Base-by-base conservation (phyloP, 1,284 basidiomycete genomes). In the Fistulinella cinereoalba region DNA sequence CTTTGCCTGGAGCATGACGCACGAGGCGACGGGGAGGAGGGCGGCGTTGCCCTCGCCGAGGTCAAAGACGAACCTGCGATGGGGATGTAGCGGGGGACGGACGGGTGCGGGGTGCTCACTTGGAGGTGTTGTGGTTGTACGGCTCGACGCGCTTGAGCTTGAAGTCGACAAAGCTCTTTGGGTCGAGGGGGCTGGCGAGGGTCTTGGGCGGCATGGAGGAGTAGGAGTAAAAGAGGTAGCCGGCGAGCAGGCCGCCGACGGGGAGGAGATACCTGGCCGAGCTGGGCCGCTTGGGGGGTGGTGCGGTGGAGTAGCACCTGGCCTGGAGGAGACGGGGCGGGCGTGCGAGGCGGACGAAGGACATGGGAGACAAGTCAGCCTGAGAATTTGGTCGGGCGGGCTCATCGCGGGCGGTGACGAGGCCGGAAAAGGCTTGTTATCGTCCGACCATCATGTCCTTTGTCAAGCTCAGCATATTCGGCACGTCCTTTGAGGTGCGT, bases 381-480 rank as follows among this genome's bases (percentile, higher is more conserved):
- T 58, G 60, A 61, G 56, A 62, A 57, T 37, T 11, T 19, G 28
- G 19, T 23, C 29, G 33, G 22, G 33, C 8, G 10, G 10, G 31
- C 7, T 32, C 13, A 11, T 34, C 6, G 33, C 8, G 13, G 27
- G 36, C 27, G 36, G 25, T 39, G 16, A 44, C 24, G 32, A 31
- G n/a, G n/a, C n/a, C n/a, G n/a, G n/a, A n/a, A n/a, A n/a, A n/a
- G n/a, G n/a, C n/a, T n/a, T n/a, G 53, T 60, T 59, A 31, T 44
- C 32, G 6, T 27, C 19, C 27, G 19, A 32, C 23, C 47, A 33
- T 41, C 46, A 91, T 91, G 88, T 91, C 88, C 34, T 98, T 98
- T 65, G 93, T 97, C 67, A 97, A 97, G 74, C 89, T 98, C 60
- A 92, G 88, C 74, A 97, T 98, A 72, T 98, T 98, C 64, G 95